Conservation (phyloP, 2,329 filamentous ascomycete genomes). For the Metarhizium album region DNA sequence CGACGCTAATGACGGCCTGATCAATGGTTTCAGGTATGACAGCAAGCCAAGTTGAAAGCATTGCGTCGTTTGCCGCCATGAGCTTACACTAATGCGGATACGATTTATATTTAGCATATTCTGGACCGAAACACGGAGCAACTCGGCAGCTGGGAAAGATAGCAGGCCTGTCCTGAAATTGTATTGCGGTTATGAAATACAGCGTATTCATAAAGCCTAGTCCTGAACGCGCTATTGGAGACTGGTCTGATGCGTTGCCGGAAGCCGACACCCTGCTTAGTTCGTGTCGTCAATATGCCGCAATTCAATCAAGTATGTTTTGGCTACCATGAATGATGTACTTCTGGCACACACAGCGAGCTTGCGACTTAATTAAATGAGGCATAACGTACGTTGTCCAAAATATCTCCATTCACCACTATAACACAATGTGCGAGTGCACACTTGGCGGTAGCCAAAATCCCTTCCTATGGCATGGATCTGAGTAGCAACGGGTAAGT, state of each 20-base stretch:
- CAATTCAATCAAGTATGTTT: too few relatives aligned
- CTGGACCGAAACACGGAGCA: background rate
- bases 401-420: too few relatives aligned
- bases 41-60: background rate
- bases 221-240: background rate
- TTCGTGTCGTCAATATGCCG: too few relatives aligned
- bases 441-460: too few relatives aligned
- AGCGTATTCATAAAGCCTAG: background rate
- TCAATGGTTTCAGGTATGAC: background rate
- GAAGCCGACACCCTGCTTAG: too few relatives aligned
- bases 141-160: background rate
- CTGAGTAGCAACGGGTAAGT: too few relatives aligned
- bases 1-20: background rate
- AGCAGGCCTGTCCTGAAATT: background rate
- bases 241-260: background rate
- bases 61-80: background rate
- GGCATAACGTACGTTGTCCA: too few relatives aligned
- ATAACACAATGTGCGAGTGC: too few relatives aligned
- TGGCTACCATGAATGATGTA: too few relatives aligned
- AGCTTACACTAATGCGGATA: background rate
- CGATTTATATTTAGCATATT: background rate
- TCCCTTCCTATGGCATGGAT: too few relatives aligned
- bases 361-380: too few relatives aligned
- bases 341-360: too few relatives aligned
- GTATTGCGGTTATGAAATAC: background rate